Evolutionary conservation across 331 rosid genomes (phyloP), one percentile per base, ranked within the genome.

Genomic region (Cydonia oblonga): DNA sequence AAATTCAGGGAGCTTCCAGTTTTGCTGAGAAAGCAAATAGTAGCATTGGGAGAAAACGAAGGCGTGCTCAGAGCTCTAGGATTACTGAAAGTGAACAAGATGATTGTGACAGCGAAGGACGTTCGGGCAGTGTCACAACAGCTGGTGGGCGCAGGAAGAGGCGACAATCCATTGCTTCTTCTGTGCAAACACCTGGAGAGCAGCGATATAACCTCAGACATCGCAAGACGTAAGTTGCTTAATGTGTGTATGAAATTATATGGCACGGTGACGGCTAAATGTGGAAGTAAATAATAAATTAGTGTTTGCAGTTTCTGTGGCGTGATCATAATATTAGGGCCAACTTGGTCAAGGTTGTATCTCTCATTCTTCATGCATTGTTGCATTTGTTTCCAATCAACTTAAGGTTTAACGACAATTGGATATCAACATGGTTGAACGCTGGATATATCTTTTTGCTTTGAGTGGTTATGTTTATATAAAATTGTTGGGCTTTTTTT

Each of bases 131-230:
- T 82, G 71, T 85, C 80, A 81, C 95, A 76, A 82, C 95, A 80
- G 73, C 87, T 75, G 88, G 81, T 67, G 84, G 90, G 66, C 84
- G 76, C 73, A 87, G 92, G 76, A 91, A 87, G 88, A 89, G 77
- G 83, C 82, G 81, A 69, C 91, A 81, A 80, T 81, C 72, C 0
- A 75, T 74, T 81, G 75, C 85, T 75, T 68, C 88, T 29, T 53
- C 86, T 4, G 77, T 81, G 66, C 89, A 71, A 64, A 84, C 74
- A 58, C 83, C 87, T 10, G 90, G 91, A 42, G 90, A 80, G 82
- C 87, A 62, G 71, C 83, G 96, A 69, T 95, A 91, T 82, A 88
- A 91, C 80, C 89, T 95, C 75, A 91, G 99, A 81, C 87, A 74
- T 44, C 96, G 78, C 70, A 87, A 82, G 88, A 85, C 5, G 99